Conservation (phyloP, 768 basidiomycete species). For the Agrocybe pediades region DNA sequence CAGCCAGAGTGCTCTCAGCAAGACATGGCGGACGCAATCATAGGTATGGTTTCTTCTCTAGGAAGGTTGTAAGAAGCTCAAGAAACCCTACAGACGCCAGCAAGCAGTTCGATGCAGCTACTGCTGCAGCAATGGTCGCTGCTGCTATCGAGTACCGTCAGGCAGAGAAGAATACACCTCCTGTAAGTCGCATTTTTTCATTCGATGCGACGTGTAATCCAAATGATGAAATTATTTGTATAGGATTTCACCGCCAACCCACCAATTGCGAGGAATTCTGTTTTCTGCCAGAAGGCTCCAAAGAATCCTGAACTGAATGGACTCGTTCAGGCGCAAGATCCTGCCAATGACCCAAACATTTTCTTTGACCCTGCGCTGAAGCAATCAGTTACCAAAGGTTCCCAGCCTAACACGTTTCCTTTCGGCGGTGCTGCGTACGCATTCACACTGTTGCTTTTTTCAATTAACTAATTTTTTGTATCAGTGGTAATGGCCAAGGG, state of each 20-base stretch:
- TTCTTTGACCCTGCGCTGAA: constrained; percentile 49
- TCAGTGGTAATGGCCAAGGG: neutral
- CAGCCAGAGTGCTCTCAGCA: constrained; percentile 58
- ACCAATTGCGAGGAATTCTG: constrained; percentile 50
- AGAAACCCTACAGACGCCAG: constrained; percentile 41
- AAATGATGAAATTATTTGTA: neutral
- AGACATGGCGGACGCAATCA: constrained; percentile 58
- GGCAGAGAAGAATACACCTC: constrained; percentile 62
- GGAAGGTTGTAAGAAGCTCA: neutral
- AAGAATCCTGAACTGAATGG: constrained; percentile 50
- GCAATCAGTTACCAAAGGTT: constrained; percentile 44
- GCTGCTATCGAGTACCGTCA: constrained; percentile 56
- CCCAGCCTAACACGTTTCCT: constrained; percentile 48
- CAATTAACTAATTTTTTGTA: neutral
- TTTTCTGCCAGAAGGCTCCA: constrained; percentile 58
- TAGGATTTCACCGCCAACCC: constrained; percentile 58
- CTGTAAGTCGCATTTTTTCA: constrained; percentile 31
- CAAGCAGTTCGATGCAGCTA: constrained; percentile 51
- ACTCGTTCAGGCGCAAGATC: constrained; percentile 54
- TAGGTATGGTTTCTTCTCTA: constrained; percentile 35
- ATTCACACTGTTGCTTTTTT: constrained; percentile 6
- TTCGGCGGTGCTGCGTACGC: constrained; percentile 37
- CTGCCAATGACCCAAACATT: constrained; percentile 49
- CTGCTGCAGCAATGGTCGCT: constrained; percentile 51
- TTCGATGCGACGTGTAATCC: neutral